Conservation (phyloP, 2,329 filamentous ascomycete genomes). For the Diatrype stigma region DNA sequence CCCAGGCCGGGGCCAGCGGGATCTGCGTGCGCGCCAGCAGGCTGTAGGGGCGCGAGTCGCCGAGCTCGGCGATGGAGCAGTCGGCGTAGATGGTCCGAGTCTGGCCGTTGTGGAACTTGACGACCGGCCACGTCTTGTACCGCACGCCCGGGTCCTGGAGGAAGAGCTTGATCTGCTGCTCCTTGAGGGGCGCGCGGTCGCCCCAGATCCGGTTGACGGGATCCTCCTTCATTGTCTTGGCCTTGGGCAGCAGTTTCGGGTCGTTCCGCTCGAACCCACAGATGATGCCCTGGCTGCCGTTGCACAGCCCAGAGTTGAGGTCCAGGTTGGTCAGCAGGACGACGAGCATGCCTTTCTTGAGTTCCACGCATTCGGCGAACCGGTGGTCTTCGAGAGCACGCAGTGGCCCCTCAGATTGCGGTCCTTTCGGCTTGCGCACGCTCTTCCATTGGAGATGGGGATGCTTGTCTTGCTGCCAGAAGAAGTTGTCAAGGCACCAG, state of each 20-base stretch:
- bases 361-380: constrained; percentile 36
- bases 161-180: constrained; percentile 35
- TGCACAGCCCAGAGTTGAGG: constrained; percentile 36
- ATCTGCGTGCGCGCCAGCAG: constrained; percentile 55
- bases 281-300: constrained; percentile 44
- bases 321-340: constrained; percentile 49
- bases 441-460: constrained; percentile 22
- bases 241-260: constrained; percentile 21
- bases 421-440: constrained; percentile 9
- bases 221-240: constrained; percentile 12
- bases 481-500: constrained; percentile 37
- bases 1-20: constrained; percentile 57
- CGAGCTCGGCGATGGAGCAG: constrained; percentile 44
- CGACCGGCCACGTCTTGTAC: constrained; percentile 43
- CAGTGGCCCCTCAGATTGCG: constrained; percentile 24
- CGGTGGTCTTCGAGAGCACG: constrained; percentile 39
- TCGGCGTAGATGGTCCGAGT: constrained; percentile 45
- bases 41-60: constrained; percentile 40
- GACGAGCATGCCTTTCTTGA: constrained; percentile 49
- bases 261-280: constrained; percentile 37
- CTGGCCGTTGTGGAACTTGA: constrained; percentile 47
- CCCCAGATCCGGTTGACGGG: constrained; percentile 26
- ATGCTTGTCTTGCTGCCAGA: constrained; percentile 26
- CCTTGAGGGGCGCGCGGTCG: constrained; percentile 32
- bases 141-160: constrained; percentile 24